Evolutionary conservation across 495 filamentous ascomycete species (phyloP).

Genomic region (Penicillium macrosclerotiorum): DNA sequence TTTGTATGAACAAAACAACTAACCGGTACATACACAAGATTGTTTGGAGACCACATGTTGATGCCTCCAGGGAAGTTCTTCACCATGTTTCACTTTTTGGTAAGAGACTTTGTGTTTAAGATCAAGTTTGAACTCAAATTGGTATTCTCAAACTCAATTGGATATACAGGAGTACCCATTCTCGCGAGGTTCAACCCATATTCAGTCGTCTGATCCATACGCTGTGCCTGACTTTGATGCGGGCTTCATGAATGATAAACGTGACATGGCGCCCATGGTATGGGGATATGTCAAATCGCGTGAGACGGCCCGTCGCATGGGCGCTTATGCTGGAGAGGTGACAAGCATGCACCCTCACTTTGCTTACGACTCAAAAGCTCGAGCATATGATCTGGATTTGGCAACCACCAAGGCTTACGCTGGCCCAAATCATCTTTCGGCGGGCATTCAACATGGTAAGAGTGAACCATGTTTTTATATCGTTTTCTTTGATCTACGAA

Average conservation of each 20-base stretch:
- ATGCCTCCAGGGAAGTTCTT: slow-evolving; percentile 80
- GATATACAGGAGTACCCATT: slow-evolving; percentile 79
- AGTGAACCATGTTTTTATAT: background rate
- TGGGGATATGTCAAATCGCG: slow-evolving; percentile 87
- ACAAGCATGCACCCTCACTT: slow-evolving; percentile 62
- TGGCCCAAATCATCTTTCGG: slow-evolving; percentile 67
- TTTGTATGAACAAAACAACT: background rate
- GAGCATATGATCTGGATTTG: slow-evolving; percentile 70
- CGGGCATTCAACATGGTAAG: slow-evolving; percentile 62
- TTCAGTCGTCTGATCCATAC: slow-evolving; percentile 69
- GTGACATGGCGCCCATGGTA: slow-evolving; percentile 80
- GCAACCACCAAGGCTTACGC: slow-evolving; percentile 73
- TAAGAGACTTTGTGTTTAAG: slow-evolving; percentile 7
- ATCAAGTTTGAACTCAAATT: background rate
- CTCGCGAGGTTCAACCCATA: slow-evolving; percentile 71
- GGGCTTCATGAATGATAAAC: slow-evolving; percentile 82
- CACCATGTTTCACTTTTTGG: slow-evolving; percentile 84
- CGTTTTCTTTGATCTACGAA: no score
- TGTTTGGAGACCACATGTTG: slow-evolving; percentile 64
- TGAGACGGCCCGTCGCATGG: slow-evolving; percentile 76
- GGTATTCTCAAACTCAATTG: no score
- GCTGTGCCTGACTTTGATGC: slow-evolving; percentile 76
- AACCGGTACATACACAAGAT: slow-evolving; percentile 19
- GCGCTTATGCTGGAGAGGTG: slow-evolving; percentile 75
- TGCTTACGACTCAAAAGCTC: slow-evolving; percentile 62